Evolutionary conservation across 257 asterid genomes (phyloP), one percentile per base, ranked within the genome.

Genomic region (Henckelia pumila): DNA sequence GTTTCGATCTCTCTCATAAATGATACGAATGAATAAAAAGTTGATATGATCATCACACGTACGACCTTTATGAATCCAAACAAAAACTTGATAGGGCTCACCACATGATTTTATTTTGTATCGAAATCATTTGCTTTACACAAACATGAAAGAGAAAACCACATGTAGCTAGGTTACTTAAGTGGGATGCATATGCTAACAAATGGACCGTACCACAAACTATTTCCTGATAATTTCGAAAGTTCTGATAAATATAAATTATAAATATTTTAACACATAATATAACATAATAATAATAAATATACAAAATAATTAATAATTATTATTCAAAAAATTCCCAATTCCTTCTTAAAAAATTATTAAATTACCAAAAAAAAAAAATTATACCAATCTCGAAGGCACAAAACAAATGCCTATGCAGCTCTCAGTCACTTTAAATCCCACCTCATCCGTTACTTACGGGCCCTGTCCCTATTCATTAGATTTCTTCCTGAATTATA

Each of bases 171-270:
- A 77, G 85, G 88, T 83, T 35, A 72, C 83, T 72, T 77, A 61
- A 79, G 87, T 82, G 87, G 81, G 91, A 81, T 76, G 87, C 92
- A 81, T 64, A 71, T 62, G 83, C 80, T 80, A 73, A 78, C 84
- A 66, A 80, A 4, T 47, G 74, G 81, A 74, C 71, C 72, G 78
- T 78, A 73, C 78, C 82, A 73, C 85, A 80, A 74, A 73, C 24
- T 4, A 47, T 47, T 47, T 47, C 20, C 20, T 0, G 7, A 4
- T 47, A 47, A 47, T 14, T 14, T 5, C 8, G 1, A 73, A 73
- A 61, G 74, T 71, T 64, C 59, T 55, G 52, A 13, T 52, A 33
- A 32, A 32, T 32, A 32, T 32, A 32, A 7, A 32, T n/a, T n/a
- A n/a, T 13, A 44, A 47, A 47, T 47, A 47, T 47, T 8, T 35